Percentiles rank a stretch among this genome's conserved stretches.
Conservation (phyloP, 177 flowering plant genomes). For the Telopea speciosissima region DNA sequence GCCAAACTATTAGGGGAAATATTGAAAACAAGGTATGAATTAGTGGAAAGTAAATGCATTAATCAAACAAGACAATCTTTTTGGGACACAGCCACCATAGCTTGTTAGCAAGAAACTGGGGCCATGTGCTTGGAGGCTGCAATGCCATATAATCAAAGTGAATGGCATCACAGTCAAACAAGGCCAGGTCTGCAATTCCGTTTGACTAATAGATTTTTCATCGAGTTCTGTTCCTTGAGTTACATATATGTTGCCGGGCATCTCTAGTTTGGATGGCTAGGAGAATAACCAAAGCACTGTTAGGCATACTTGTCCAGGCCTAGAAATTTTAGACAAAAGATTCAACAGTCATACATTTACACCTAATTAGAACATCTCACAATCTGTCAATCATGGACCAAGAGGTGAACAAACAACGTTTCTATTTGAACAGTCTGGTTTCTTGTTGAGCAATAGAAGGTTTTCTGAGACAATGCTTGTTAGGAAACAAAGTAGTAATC, state of each 20-base stretch:
- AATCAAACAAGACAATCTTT: no score
- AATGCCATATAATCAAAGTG: not conserved
- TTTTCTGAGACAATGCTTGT: not conserved
- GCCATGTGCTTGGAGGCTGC: no score
- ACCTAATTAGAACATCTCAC: not conserved
- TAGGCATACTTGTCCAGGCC: not conserved
- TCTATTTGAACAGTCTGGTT: not conserved
- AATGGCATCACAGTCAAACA: not conserved
- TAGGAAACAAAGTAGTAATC: not conserved
- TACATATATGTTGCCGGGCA: not conserved
- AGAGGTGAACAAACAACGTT: not conserved
- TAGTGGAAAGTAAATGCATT: no score
- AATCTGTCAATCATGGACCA: not conserved
- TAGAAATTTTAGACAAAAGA: not conserved
- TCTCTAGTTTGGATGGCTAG: not conserved
- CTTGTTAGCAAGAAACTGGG: not conserved
- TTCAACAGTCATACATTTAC: not conserved
- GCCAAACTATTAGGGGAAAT: no score
- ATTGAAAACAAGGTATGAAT: no score
- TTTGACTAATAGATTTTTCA: not conserved
- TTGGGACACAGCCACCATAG: not conserved
- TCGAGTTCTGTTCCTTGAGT: not conserved
- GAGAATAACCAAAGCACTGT: not conserved
- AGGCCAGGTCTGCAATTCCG: not conserved
- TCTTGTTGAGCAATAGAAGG: not conserved